Percentiles rank a stretch among this genome's conserved stretches.
These are phyloP conservation scores for Tetraselmis chui DNA, from an alignment of 139 green algal species.

Conservation along the genomic window DNA sequence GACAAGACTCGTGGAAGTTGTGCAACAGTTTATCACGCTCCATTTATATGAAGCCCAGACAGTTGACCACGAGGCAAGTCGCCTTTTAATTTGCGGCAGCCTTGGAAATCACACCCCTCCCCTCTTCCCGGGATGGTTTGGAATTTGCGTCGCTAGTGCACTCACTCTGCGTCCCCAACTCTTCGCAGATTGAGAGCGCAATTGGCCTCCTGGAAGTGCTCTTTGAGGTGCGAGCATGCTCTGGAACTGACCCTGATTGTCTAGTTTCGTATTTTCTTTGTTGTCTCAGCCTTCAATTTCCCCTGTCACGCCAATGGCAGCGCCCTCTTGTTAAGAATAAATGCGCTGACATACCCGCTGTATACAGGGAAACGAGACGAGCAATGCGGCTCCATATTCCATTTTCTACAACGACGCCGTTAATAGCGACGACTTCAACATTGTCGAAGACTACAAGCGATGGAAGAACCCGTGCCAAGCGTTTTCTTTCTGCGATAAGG, in stretches of 20 bases:
- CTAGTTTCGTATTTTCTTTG: too few species aligned
- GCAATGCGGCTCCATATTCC: slow-evolving; percentile 19
- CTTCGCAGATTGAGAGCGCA: slow-evolving; percentile 10
- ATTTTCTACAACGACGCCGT: slow-evolving; percentile 74
- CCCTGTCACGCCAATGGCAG: too few species aligned
- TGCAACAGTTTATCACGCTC: slow-evolving; percentile 62
- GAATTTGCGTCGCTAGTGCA: not conserved
- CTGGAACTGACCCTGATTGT: too few species aligned
- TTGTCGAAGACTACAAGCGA: slow-evolving; percentile 59
- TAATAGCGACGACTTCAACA: slow-evolving; percentile 70
- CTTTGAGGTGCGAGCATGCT: slow-evolving; percentile 10
- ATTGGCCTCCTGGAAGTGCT: slow-evolving; percentile 44
- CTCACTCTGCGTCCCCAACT: not conserved
- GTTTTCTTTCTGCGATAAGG: slow-evolving; percentile 63
- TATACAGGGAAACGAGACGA: slow-evolving; percentile 38
- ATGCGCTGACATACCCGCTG: too few species aligned
- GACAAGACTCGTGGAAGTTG: slow-evolving; percentile 12
- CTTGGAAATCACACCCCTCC: too few species aligned
- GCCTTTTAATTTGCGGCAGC: too few species aligned
- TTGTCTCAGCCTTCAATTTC: too few species aligned
- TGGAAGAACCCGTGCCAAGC: slow-evolving; percentile 34
- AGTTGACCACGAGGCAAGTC: slow-evolving; percentile 3
- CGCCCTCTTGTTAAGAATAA: too few species aligned
- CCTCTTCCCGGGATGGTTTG: not conserved
- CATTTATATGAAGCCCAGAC: slow-evolving; percentile 45